phyloP scores from a whole-genome alignment of 257 asterid genomes.

The Fraxinus pennsylvanica region DNA sequence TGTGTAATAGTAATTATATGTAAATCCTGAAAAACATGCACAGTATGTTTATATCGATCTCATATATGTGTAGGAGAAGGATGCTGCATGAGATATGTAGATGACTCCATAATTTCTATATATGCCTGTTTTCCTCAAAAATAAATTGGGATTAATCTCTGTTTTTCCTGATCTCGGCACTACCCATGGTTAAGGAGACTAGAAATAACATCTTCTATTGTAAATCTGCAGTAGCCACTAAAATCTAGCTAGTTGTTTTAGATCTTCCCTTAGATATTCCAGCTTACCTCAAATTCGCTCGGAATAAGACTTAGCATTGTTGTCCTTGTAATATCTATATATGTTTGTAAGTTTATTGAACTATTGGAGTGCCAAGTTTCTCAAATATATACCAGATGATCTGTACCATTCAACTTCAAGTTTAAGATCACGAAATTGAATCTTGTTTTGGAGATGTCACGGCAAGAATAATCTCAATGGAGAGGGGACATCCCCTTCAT shows the following conservation, averaged over 20 bases:
- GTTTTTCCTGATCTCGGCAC: too few relatives aligned
- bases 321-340: background rate
- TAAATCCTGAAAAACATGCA: too few relatives aligned
- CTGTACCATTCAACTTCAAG: background rate
- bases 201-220: too few relatives aligned
- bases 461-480: background rate
- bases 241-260: too few relatives aligned
- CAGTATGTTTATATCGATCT: too few relatives aligned
- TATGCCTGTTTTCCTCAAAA: background rate
- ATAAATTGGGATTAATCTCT: too few relatives aligned
- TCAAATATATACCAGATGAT: background rate
- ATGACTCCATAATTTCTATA: too few relatives aligned
- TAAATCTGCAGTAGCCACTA: too few relatives aligned
- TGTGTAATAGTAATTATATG: constrained; percentile 28
- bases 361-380: background rate
- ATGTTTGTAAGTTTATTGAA: background rate
- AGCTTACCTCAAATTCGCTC: background rate
- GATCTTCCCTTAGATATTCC: too few relatives aligned
- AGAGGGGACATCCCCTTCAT: background rate
- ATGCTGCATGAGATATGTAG: too few relatives aligned
- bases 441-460: background rate
- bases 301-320: background rate
- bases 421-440: background rate
- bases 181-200: too few relatives aligned
- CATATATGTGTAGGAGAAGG: too few relatives aligned